These are phyloP conservation scores for Diphasiastrum complanatum DNA, from an alignment of 83 land plant genomes.

Conservation along the genomic window DNA sequence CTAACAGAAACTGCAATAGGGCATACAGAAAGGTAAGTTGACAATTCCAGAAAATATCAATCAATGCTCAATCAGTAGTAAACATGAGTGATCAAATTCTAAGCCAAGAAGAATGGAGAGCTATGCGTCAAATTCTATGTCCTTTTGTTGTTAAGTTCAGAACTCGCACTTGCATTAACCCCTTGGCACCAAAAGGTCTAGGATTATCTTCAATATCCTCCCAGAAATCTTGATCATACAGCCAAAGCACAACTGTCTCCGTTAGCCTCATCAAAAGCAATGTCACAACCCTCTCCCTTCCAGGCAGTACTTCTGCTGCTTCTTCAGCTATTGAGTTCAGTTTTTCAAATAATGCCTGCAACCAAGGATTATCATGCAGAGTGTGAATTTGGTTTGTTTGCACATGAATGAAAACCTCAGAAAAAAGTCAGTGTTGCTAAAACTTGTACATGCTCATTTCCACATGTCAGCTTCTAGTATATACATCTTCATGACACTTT, in stretches of 20 bases:
- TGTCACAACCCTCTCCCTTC: conserved; percentile 8
- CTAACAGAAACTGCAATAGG: conserved; percentile 3
- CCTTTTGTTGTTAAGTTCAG: too few relatives aligned
- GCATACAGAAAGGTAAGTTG: background rate
- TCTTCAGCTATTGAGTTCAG: background rate
- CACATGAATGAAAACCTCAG: too few relatives aligned
- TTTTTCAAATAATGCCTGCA: conserved; percentile 11
- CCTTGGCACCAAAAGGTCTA: conserved; percentile 3
- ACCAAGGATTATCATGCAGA: too few relatives aligned
- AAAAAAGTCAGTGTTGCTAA: too few relatives aligned
- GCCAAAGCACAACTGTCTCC: background rate
- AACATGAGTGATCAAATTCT: background rate
- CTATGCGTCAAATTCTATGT: too few relatives aligned
- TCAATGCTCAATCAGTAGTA: background rate
- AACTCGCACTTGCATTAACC: conserved; percentile 4
- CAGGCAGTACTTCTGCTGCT: conserved; percentile 1
- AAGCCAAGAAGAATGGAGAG: background rate
- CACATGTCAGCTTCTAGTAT: too few relatives aligned
- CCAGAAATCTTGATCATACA: conserved; percentile 11
- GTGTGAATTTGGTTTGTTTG: too few relatives aligned
- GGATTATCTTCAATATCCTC: conserved; percentile 12
- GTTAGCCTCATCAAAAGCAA: background rate
- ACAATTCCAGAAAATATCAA: background rate
- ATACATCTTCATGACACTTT: too few relatives aligned
- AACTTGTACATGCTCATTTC: too few relatives aligned